Evolutionary conservation across 1,284 basidiomycete species (phyloP).

Genomic region (Mycosarcoma maydis): DNA sequence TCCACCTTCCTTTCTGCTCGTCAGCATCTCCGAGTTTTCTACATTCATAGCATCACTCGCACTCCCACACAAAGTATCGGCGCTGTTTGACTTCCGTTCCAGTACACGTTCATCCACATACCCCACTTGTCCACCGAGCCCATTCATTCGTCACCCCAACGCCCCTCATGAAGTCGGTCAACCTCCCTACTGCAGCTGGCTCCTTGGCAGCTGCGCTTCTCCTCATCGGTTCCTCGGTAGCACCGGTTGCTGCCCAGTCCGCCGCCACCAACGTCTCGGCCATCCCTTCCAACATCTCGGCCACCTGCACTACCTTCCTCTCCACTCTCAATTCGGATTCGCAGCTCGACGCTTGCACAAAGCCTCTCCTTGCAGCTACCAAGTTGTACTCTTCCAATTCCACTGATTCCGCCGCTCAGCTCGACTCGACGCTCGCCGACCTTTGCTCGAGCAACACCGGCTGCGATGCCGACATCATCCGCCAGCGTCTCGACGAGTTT

Average conservation of each 20-base stretch:
- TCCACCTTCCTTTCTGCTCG: conserved; percentile 6
- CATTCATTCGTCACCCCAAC: no score
- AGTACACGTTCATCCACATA: neutral
- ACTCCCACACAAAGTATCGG: neutral
- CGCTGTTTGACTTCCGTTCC: neutral
- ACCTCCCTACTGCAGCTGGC: conserved; percentile 20
- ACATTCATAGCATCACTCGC: neutral
- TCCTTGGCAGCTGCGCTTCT: conserved; percentile 29
- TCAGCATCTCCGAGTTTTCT: neutral
- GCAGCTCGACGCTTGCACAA: conserved; percentile 47
- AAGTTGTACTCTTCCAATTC: conserved; percentile 48
- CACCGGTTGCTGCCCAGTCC: conserved; percentile 40
- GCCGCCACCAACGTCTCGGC: conserved; percentile 15
- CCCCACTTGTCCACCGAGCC: no score
- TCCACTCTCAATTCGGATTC: conserved; percentile 49
- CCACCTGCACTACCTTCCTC: conserved; percentile 44
- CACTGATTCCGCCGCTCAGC: conserved; percentile 29
- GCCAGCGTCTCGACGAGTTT: conserved; percentile 46
- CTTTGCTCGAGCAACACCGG: conserved; percentile 46
- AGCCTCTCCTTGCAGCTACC: conserved; percentile 51
- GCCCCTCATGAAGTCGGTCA: conserved; percentile 36
- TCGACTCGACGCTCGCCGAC: conserved; percentile 45
- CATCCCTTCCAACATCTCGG: conserved; percentile 46
- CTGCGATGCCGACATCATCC: conserved; percentile 50
- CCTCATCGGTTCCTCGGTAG: conserved; percentile 17